Evolutionary conservation across 192 early-diverging fungal species (phyloP), one percentile per base, ranked within the genome.

Genomic region (Umbelopsis sp.): DNA sequence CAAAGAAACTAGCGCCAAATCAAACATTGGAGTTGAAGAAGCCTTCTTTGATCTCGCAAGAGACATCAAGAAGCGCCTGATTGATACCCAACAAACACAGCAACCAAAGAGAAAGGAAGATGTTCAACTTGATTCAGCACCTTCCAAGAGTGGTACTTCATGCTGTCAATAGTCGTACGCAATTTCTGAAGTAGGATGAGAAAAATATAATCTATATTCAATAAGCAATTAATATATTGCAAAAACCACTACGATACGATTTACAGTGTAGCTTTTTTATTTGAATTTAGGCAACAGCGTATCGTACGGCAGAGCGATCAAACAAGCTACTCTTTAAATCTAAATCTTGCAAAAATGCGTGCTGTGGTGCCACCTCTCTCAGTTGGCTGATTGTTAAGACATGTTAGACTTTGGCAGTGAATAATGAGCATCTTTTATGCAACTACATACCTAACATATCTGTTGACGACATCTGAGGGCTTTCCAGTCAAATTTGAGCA

Each of bases 1-100:
- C 77, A 78, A 97, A 76, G 97, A 98, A 80, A 98, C 97, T 44
- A 96, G 94, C 75, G 98, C 98, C 66, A 99, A 99, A 80, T 94
- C 96, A 61, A 98, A 98, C 84, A 96, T 94, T 82, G 92, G 93
- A 77, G 91, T 93, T 23, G 98, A 99, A 74, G 97, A 98, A 78
- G 95, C 97, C 47, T 99, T 99, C 82, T 97, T 97, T 77, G 91
- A 91, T 44, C 83, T 99, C 58, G 97, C 97, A 5, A 87, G 94
- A 72, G 97, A 99, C 74, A 97, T 99, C 87, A 99, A 99, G 82
- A 96, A 94, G 85, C 92, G 97, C 41, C 84, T 99, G 75, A 96
- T 99, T 73, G 97, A 99, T 79, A 92, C 94, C 16, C 85, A 89
- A 27, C 85, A 91, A 46, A 79, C 76, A 13, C 76, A 78, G 27